A percentile compares a stretch with the other conserved stretches of the same genome.
These are phyloP conservation scores for Pseudogymnoascus sp. DNA, from an alignment of 2,329 filamentous ascomycete species.

Conservation along the genomic window DNA sequence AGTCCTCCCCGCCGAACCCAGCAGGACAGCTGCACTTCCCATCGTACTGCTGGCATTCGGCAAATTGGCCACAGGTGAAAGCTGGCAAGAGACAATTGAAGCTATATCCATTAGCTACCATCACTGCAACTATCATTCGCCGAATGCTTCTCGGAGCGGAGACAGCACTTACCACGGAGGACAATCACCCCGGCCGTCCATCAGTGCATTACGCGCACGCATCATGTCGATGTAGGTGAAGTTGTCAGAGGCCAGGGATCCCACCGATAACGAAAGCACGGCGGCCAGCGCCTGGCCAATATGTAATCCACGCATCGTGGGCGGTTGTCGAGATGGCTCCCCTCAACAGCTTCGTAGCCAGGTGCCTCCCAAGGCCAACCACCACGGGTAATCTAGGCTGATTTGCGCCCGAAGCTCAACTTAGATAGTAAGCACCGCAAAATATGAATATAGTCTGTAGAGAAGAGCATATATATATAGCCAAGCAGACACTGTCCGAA, in stretches of 20 bases:
- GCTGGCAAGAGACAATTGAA: constrained; percentile 97
- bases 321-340: background rate
- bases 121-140: background rate
- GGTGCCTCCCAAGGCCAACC: background rate
- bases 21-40: constrained; percentile 89
- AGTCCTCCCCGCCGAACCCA: constrained; percentile 92
- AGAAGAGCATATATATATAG: background rate
- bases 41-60: constrained; percentile 79
- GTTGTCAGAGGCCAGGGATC: constrained; percentile 41
- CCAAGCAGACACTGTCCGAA: background rate
- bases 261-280: constrained; percentile 35
- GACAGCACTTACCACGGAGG: constrained; percentile 59
- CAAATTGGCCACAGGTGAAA: constrained; percentile 86
- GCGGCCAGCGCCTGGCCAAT: constrained; percentile 19
- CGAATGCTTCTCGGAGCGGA: constrained; percentile 4
- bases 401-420: background rate
- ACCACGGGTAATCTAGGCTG: background rate
- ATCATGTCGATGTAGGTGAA: constrained; percentile 55
- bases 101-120: constrained; percentile 39
- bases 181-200: constrained; percentile 68
- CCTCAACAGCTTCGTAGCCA: background rate
- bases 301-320: constrained; percentile 8
- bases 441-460: background rate
- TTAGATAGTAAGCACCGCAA: background rate
- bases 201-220: constrained; percentile 60